A percentile compares a stretch with the other conserved stretches of the same genome.
These are phyloP conservation scores for Volvox reticuliferus DNA, from an alignment of 139 green algal species.

Conservation along the genomic window DNA sequence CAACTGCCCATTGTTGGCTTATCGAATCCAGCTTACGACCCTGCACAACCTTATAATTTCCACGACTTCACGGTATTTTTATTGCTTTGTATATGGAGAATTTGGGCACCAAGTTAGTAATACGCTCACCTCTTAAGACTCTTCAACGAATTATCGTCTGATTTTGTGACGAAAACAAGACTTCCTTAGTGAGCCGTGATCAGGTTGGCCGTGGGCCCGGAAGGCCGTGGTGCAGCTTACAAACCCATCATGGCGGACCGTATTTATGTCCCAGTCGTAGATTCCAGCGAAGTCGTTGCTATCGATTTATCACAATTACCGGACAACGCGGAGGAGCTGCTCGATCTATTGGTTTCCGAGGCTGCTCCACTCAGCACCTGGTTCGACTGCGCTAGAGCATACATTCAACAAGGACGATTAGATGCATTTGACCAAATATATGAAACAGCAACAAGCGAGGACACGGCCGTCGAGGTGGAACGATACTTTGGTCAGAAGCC, in stretches of 20 bases:
- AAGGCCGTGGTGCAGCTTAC: background rate
- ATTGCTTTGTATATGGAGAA: no score
- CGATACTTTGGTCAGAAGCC: constrained; percentile 57
- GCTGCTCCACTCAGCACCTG: constrained; percentile 77
- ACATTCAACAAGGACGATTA: constrained; percentile 67
- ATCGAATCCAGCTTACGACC: no score
- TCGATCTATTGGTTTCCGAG: constrained; percentile 80
- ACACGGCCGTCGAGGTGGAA: constrained; percentile 53
- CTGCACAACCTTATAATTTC: no score
- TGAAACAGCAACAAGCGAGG: constrained; percentile 47
- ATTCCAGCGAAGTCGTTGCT: constrained; percentile 71
- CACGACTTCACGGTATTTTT: no score
- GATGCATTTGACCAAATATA: constrained; percentile 56
- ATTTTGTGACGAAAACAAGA: no score
- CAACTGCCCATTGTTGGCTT: no score
- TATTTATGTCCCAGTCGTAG: constrained; percentile 68
- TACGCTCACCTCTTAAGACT: no score
- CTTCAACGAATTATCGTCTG: no score
- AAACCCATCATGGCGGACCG: constrained; percentile 10
- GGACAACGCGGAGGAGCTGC: constrained; percentile 70
- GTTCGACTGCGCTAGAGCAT: constrained; percentile 80
- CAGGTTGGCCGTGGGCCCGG: background rate
- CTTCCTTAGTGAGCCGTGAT: no score
- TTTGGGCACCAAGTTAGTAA: no score
- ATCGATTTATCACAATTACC: constrained; percentile 68